These are phyloP conservation scores for Trichosporon sp. DNA, from an alignment of 1,284 basidiomycete species.

Conservation along the genomic window DNA sequence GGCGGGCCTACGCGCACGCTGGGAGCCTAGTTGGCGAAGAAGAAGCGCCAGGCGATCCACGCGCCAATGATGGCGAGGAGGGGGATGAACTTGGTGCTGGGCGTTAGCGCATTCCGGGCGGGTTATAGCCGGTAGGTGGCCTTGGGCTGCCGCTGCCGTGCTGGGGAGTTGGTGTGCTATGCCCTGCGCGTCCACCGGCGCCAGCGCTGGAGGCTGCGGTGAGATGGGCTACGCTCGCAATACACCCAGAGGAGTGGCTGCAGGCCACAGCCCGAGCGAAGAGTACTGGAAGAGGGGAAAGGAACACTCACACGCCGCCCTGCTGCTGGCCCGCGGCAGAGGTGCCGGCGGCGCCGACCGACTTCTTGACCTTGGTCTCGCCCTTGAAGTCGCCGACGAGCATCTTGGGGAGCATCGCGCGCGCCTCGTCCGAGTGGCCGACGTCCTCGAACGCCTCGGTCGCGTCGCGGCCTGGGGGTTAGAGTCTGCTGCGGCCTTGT, in stretches of 20 bases:
- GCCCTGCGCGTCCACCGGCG: background rate
- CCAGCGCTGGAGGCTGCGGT: background rate
- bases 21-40: conserved; percentile 23
- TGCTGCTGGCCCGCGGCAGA: background rate
- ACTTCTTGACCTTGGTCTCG: conserved; percentile 41
- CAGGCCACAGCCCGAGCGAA: background rate
- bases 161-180: background rate
- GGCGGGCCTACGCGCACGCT: background rate
- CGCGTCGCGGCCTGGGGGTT: conserved; percentile 69
- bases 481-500: background rate
- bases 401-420: conserved; percentile 75
- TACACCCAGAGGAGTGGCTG: no score
- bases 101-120: background rate
- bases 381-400: conserved; percentile 73
- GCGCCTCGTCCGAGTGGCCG: conserved; percentile 97
- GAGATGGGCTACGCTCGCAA: background rate
- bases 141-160: background rate
- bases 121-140: background rate
- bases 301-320: background rate
- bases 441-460: conserved; percentile 99
- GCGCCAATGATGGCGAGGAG: conserved; percentile 39
- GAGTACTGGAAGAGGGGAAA: background rate
- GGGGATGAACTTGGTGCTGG: conserved; percentile 31
- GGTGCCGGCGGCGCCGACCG: background rate
- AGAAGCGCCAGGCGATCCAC: conserved; percentile 46